Evolutionary conservation across 1,284 basidiomycete species (phyloP), one percentile per base, ranked within the genome.

Genomic region (Heterobasidion parviporum): DNA sequence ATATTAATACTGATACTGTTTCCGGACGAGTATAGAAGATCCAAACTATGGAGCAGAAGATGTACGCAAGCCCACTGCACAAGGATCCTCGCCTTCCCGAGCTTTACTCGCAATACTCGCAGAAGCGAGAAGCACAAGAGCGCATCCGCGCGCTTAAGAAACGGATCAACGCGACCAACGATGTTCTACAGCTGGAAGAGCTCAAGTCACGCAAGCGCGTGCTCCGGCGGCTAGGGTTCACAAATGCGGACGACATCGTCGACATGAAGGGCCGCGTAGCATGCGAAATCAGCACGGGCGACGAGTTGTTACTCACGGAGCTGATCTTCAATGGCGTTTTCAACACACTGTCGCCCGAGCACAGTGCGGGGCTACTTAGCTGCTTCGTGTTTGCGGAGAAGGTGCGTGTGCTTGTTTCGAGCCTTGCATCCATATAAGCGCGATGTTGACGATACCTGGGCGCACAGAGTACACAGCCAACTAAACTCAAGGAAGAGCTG

Each of bases 381-480:
- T 98, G 96, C 68, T 99, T 99, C 67, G 96, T 99, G 15, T 99
- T 99, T 70, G 82, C 87, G 15, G 97, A 99, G 69, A 98, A 98
- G 83, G 93, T 89, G 64, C 18, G 16, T 46, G 3, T 36, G 32
- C n/a, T 15, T 26, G 8, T 16, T 36, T 41, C 32, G 15, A 26
- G 26, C 5, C 26, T 26, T 26, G 26, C 26, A 26, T 26, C 26
- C 6, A 26, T 26, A 26, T 26, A 26, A 26, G 26, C 26, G 26
- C 26, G 16, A 14, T 38, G 48, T 43, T 8, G 41, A 36, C 15
- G 48, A 50, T 8, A 9, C 48, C 8, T 16, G 2, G 16, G 26
- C n/a, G 4, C 43, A 1, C 66, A 96, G 94, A 96, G 92, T 63
- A 93, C 97, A 65, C 87, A 94, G 65, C 78, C 80, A 34, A 89